Percentiles rank a stretch among this genome's conserved stretches.
Conservation (phyloP, 495 filamentous ascomycete species). For the Tricharina praecox region DNA sequence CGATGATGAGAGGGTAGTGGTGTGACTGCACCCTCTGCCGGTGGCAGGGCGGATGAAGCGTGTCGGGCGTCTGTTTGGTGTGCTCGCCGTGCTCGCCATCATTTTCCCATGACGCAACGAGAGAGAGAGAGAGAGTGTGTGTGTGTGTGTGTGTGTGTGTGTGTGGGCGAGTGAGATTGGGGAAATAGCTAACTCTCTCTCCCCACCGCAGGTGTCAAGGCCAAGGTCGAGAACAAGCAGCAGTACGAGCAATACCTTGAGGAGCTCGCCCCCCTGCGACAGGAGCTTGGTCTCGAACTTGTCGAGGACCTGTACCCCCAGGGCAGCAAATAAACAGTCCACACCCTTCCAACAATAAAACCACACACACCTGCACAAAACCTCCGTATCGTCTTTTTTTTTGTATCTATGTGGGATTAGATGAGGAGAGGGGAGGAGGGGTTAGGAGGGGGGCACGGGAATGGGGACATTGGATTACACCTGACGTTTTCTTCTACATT, state of each 20-base stretch:
- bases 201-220: slow-evolving; percentile 87
- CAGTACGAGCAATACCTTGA: slow-evolving; percentile 97
- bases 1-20: no score
- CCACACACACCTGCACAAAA: background rate
- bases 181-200: no score
- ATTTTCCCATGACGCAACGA: no score
- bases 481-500: background rate
- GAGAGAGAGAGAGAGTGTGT: no score
- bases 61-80: no score
- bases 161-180: no score
- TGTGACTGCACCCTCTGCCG: no score
- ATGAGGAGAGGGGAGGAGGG: background rate
- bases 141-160: no score
- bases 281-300: slow-evolving; percentile 79
- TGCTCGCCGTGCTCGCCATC: no score
- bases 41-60: no score
- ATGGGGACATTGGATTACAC: no score
- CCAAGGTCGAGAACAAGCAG: slow-evolving; percentile 94
- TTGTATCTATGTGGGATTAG: background rate
- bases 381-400: background rate
- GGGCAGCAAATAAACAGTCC: slow-evolving; percentile 22
- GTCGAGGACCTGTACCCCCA: slow-evolving; percentile 93
- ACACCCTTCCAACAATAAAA: background rate
- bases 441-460: no score
- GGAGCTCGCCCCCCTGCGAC: slow-evolving; percentile 77